Evolutionary conservation across 495 filamentous ascomycete genomes (phyloP), one percentile per base, ranked within the genome.

Genomic region (Aspergillus wentii): DNA sequence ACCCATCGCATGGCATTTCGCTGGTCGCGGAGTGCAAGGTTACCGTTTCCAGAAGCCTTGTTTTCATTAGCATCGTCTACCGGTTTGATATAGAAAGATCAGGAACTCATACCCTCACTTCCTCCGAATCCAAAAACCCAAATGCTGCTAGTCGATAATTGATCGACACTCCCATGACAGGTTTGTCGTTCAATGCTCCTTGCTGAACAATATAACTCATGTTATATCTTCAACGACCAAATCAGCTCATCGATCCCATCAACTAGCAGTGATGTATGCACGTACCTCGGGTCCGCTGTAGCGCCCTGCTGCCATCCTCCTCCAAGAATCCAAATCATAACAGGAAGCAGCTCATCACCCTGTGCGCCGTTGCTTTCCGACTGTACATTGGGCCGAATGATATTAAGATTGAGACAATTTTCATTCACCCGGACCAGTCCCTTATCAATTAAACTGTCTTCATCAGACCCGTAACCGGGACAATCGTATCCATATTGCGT

Each of bases 101-200:
- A 31, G 8, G 14, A 20, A 33, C n/a, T 35, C 44, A 31, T 44
- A 64, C 72, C 27, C 61, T 52, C 29, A 64, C 54, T 49, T 64
- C 61, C 33, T 58, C 38, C 7, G 61, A 64, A 4, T 85, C 82
- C 6, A 88, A 58, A 39, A 86, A 87, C 1, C 85, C 85, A 61
- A 78, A 84, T 0, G 80, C 64, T 0, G 83, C 80, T 17, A 88
- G 70, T 5, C 85, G 77, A 44, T 88, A 88, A 46, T 87, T 88
- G 57, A 88, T 80, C 44, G 78, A 80, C 6, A 90, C 77, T 18
- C 85, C 66, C 5, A 90, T 52, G 31, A 88, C 73, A 3, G 80
- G 78, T 48, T 83, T 79, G 1, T 66, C 71, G 31, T 52, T 58
- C 28, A 55, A 26, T 3, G 46, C 56, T 8, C 58, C 54, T 32